phyloP scores from a whole-genome alignment of 805 yeast genomes.

The Helenozyma baotianmanensis region DNA sequence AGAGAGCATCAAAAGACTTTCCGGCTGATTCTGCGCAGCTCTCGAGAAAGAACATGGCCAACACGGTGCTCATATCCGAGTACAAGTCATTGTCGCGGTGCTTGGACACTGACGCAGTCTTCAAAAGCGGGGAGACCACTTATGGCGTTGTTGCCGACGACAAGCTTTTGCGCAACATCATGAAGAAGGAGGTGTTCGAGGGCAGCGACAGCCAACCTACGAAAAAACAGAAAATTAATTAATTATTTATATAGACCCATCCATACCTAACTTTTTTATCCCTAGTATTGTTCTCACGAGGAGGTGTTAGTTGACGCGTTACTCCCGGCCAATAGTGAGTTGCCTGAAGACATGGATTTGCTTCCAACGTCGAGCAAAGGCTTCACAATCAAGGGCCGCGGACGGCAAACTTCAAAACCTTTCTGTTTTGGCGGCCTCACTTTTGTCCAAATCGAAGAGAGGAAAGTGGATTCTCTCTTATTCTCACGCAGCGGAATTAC shows the following conservation, averaged over 20 bases:
- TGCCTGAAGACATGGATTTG: no score
- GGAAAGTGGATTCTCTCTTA: background rate
- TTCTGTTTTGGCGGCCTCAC: constrained; percentile 2
- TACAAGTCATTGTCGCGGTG: constrained; percentile 44
- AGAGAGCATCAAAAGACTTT: constrained; percentile 9
- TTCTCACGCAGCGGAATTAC: background rate
- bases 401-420: constrained; percentile 35
- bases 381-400: constrained; percentile 29
- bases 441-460: constrained; percentile 1
- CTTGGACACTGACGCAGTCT: constrained; percentile 23
- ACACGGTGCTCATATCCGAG: constrained; percentile 55
- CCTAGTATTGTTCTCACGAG: background rate
- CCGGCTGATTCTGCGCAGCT: constrained; percentile 1
- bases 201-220: constrained; percentile 15
- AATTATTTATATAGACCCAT: constrained; percentile 2
- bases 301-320: background rate
- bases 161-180: constrained; percentile 53
- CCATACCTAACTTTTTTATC: no score
- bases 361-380: no score
- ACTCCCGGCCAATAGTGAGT: no score
- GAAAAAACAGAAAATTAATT: constrained; percentile 17
- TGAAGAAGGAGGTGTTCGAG: constrained; percentile 40
- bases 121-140: constrained; percentile 18
- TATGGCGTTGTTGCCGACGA: constrained; percentile 52
- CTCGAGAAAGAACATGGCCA: constrained; percentile 43